phyloP scores from a whole-genome alignment of 208 protist genomes.

The Acanthamoeba sp. region DNA sequence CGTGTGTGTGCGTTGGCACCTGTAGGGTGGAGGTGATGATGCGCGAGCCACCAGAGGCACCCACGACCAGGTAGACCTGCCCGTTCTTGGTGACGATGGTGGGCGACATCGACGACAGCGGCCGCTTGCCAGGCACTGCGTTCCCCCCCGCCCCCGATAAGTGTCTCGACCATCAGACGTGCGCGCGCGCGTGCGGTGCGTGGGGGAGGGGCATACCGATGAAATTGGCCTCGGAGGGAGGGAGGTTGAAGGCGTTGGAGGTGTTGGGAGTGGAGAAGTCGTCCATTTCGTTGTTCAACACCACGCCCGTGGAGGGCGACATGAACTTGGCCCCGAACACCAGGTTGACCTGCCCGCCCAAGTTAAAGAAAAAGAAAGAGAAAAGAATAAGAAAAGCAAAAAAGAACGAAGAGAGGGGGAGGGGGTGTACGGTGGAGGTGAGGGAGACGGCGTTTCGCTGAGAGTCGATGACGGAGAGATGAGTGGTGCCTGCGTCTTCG shows the following conservation, averaged over 20 bases:
- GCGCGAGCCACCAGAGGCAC: slow-evolving; percentile 80
- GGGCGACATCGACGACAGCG: slow-evolving; percentile 86
- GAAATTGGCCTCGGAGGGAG: slow-evolving; percentile 83
- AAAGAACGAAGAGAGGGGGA: too few species aligned
- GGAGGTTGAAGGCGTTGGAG: slow-evolving; percentile 83
- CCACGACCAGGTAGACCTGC: slow-evolving; percentile 76
- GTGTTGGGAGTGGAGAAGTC: slow-evolving; percentile 83
- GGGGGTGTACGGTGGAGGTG: slow-evolving; percentile 79
- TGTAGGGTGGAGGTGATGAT: slow-evolving; percentile 81
- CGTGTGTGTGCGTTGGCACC: neutral
- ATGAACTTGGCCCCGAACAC: slow-evolving; percentile 83
- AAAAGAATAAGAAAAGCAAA: neutral
- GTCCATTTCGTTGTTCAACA: slow-evolving; percentile 87
- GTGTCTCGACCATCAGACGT: too few species aligned
- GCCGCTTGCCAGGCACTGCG: slow-evolving; percentile 84
- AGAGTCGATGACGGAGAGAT: slow-evolving; percentile 83
- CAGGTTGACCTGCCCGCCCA: slow-evolving; percentile 81
- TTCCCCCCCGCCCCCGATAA: too few species aligned
- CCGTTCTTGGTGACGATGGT: slow-evolving; percentile 80
- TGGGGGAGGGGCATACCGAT: slow-evolving; percentile 30
- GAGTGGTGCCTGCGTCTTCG: slow-evolving; percentile 82
- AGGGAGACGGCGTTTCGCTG: slow-evolving; percentile 83
- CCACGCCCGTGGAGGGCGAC: slow-evolving; percentile 77
- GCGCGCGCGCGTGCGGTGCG: neutral
- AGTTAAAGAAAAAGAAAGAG: neutral